A percentile compares a stretch with the other conserved stretches of the same genome.
These are phyloP conservation scores for Byssoonygena ceratinophila DNA, from an alignment of 2,329 filamentous ascomycete species.

Conservation along the genomic window DNA sequence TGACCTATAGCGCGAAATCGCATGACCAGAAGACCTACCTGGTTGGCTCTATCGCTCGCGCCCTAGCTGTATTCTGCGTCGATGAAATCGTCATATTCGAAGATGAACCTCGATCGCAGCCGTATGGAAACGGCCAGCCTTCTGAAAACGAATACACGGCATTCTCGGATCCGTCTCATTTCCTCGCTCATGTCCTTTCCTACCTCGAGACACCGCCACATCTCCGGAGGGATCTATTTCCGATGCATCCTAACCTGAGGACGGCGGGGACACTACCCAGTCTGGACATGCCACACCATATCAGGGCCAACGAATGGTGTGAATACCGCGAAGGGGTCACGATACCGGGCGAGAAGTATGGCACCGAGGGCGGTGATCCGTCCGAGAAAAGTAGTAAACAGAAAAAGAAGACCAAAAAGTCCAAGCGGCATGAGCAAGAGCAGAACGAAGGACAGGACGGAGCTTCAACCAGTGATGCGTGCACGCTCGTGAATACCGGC, in stretches of 20 bases:
- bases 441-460: background rate
- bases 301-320: constrained; percentile 65
- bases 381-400: constrained; percentile 10
- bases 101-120: constrained; percentile 41
- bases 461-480: constrained; percentile 10
- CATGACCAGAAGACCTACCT: constrained; percentile 65
- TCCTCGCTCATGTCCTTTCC: constrained; percentile 64
- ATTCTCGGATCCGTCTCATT: constrained; percentile 65
- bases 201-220: constrained; percentile 80
- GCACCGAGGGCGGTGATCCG: constrained; percentile 32
- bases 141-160: constrained; percentile 49
- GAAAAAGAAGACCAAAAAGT: constrained; percentile 31
- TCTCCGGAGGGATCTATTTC: constrained; percentile 64
- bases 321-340: constrained; percentile 70
- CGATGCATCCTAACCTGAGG: constrained; percentile 65
- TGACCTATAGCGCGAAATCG: constrained; percentile 49
- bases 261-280: constrained; percentile 63
- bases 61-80: constrained; percentile 69
- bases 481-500: constrained; percentile 42
- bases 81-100: constrained; percentile 78
- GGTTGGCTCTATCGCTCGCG: constrained; percentile 66
- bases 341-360: constrained; percentile 41
- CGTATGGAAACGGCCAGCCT: constrained; percentile 37
- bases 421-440: constrained; percentile 18
- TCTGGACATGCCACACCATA: constrained; percentile 76